These are phyloP conservation scores for Hypocrella siamensis DNA, from an alignment of 2,329 filamentous ascomycete genomes.

Conservation along the genomic window DNA sequence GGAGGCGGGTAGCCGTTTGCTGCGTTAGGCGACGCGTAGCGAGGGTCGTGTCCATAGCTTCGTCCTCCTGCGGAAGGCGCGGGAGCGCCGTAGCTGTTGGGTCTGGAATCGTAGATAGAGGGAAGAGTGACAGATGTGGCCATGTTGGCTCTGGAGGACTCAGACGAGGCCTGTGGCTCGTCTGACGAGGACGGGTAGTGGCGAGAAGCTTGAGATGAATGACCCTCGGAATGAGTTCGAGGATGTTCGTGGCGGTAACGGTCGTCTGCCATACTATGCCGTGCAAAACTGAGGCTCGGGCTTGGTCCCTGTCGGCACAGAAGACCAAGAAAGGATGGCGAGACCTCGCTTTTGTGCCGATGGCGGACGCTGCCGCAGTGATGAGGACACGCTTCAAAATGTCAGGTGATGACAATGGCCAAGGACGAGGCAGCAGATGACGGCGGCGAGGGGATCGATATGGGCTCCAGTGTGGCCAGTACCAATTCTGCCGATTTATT, in stretches of 20 bases:
- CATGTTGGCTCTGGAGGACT: slow-evolving; percentile 18
- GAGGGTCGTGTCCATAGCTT: slow-evolving; percentile 15
- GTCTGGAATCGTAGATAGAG: slow-evolving; percentile 31
- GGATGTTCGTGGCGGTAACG: slow-evolving; percentile 20
- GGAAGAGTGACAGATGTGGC: slow-evolving; percentile 30
- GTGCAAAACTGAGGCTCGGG: slow-evolving; percentile 6
- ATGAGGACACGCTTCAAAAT: too few relatives aligned
- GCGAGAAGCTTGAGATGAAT: slow-evolving; percentile 3
- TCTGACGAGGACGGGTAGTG: slow-evolving; percentile 3
- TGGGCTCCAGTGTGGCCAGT: too few relatives aligned
- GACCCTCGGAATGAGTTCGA: slow-evolving; percentile 20
- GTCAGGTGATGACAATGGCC: neutral
- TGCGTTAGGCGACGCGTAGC: slow-evolving; percentile 27
- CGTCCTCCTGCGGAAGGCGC: slow-evolving; percentile 15
- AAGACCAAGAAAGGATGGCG: slow-evolving; percentile 5
- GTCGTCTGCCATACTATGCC: slow-evolving; percentile 24
- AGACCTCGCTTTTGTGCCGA: slow-evolving; percentile 2
- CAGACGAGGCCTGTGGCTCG: slow-evolving; percentile 7
- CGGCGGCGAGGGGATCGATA: too few relatives aligned
- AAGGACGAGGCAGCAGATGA: too few relatives aligned
- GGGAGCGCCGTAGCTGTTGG: slow-evolving; percentile 17
- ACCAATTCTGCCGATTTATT: too few relatives aligned
- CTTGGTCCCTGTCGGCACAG: slow-evolving; percentile 11
- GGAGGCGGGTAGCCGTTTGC: slow-evolving; percentile 31
- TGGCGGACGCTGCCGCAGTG: neutral